phyloP scores from a whole-genome alignment of 345 rosid genomes.

The Dovyalis caffra region DNA sequence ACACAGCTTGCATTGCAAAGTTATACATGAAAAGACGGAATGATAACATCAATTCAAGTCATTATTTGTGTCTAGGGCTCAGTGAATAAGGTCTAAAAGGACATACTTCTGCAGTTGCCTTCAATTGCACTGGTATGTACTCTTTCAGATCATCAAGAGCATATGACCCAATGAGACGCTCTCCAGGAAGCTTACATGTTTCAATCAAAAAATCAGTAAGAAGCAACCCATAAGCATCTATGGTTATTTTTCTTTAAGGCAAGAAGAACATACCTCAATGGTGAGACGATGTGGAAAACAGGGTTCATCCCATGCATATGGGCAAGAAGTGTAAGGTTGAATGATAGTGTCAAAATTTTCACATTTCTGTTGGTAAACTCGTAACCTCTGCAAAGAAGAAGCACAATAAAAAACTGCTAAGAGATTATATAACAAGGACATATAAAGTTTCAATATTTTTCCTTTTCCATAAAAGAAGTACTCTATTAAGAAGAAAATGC shows the following conservation, averaged over 20 bases:
- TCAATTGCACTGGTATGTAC: constrained; percentile 54
- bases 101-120: constrained; percentile 72
- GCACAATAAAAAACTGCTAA: neutral
- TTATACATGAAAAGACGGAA: neutral
- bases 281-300: constrained; percentile 80
- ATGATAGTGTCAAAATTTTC: constrained; percentile 79
- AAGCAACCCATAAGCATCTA: constrained; percentile 5
- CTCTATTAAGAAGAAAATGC: too few species aligned
- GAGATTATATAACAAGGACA: neutral
- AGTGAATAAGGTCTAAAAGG: neutral
- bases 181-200: constrained; percentile 71
- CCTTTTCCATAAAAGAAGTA: too few species aligned
- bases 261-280: constrained; percentile 59
- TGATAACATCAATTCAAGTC: neutral
- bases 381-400: constrained; percentile 51
- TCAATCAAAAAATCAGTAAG: constrained; percentile 12
- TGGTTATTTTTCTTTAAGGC: neutral
- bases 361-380: constrained; percentile 84
- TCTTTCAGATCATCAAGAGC: constrained; percentile 77
- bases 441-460: neutral
- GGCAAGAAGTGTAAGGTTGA: constrained; percentile 74
- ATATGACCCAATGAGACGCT: constrained; percentile 75
- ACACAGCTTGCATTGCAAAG: too few species aligned
- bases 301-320: constrained; percentile 99
- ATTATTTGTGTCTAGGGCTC: neutral